phyloP scores from a whole-genome alignment of 2,329 filamentous ascomycete genomes.

The Ceratocystis alfenasii region DNA sequence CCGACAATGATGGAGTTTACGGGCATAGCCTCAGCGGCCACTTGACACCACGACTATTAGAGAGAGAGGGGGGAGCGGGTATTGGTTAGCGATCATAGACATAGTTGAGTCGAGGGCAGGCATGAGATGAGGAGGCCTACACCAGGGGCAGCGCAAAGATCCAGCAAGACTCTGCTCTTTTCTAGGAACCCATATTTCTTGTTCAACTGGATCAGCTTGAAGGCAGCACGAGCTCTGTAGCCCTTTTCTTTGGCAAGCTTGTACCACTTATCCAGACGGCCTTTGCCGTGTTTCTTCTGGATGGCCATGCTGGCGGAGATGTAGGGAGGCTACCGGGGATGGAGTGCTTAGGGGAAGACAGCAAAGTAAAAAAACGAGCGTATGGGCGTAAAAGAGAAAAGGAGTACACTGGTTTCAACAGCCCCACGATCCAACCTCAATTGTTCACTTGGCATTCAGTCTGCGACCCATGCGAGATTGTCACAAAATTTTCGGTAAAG shows the following conservation, averaged over 20 bases:
- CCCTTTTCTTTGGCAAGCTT: conserved; percentile 97
- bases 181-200: conserved; percentile 98
- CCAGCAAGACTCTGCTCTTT: conserved; percentile 88
- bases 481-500: conserved; percentile 18
- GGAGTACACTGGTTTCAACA: background rate
- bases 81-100: conserved; percentile 25
- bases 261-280: conserved; percentile 98
- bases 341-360: background rate
- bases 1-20: conserved; percentile 79
- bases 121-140: conserved; percentile 38
- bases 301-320: conserved; percentile 60
- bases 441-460: no score
- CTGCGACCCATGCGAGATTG: background rate
- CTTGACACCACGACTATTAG: conserved; percentile 78
- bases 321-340: background rate
- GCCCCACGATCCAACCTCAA: conserved; percentile 16
- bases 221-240: conserved; percentile 87
- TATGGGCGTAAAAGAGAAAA: background rate
- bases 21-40: conserved; percentile 91
- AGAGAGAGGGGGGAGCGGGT: background rate
- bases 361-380: background rate
- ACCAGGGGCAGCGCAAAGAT: conserved; percentile 94
- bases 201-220: conserved; percentile 96
- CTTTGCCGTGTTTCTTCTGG: conserved; percentile 98
- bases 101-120: background rate